phyloP scores from a whole-genome alignment of 805 yeast genomes.

The Nakazawaea peltata region DNA sequence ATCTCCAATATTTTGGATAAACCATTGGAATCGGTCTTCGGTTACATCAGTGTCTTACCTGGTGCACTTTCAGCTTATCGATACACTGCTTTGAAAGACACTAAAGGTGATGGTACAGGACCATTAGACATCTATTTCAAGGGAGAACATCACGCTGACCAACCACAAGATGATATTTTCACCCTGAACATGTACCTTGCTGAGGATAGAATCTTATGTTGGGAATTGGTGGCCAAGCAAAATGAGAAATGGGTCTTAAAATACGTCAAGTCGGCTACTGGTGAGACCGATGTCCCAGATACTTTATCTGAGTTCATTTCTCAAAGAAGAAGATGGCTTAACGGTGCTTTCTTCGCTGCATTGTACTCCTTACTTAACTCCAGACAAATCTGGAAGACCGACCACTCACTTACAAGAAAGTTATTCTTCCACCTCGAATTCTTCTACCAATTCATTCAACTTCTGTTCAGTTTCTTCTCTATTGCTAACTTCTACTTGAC shows the following conservation, averaged over 20 bases:
- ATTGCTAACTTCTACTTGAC: conserved; percentile 88
- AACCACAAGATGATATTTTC: conserved; percentile 66
- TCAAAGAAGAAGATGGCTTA: conserved; percentile 94
- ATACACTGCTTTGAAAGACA: conserved; percentile 66
- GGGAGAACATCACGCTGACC: conserved; percentile 75
- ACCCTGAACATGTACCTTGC: conserved; percentile 96
- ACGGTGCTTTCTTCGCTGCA: conserved; percentile 97
- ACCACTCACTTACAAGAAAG: conserved; percentile 77
- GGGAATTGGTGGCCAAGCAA: conserved; percentile 83
- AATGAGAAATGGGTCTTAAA: conserved; percentile 68
- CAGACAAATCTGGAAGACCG: conserved; percentile 81
- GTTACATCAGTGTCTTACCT: conserved; percentile 89
- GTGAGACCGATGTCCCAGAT: conserved; percentile 95
- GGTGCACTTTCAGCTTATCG: conserved; percentile 97
- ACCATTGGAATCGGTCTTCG: conserved; percentile 92
- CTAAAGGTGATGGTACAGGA: conserved; percentile 47
- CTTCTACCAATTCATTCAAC: conserved; percentile 72
- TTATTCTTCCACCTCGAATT: conserved; percentile 80
- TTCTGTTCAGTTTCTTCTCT: conserved; percentile 87
- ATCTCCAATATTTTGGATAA: conserved; percentile 92
- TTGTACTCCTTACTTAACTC: conserved; percentile 81
- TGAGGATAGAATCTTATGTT: conserved; percentile 92
- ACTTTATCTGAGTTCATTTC: conserved; percentile 76
- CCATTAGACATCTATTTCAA: conserved; percentile 87
- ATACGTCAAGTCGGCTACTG: conserved; percentile 82